phyloP scores from a whole-genome alignment of 2,329 filamentous ascomycete species.

The Dactylonectria macrodidyma region DNA sequence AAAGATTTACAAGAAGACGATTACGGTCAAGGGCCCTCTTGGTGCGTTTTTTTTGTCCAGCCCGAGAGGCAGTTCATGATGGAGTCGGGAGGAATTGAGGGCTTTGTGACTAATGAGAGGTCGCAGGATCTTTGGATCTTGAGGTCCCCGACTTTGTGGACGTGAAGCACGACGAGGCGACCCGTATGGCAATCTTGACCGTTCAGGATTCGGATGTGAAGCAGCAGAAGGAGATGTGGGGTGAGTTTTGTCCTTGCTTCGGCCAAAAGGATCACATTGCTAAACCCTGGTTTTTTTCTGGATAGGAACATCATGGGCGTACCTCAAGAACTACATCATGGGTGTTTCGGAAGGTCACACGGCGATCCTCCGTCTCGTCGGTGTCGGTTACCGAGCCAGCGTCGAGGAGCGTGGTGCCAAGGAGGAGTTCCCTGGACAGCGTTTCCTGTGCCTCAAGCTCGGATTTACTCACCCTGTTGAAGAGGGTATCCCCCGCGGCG shows the following conservation, averaged over 20 bases:
- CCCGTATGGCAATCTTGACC: slow-evolving; percentile 76
- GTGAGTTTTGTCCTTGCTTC: slow-evolving; percentile 62
- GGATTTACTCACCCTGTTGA: slow-evolving; percentile 98
- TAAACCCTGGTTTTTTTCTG: slow-evolving; percentile 24
- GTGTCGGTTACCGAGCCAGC: slow-evolving; percentile 93
- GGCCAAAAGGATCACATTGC: background rate
- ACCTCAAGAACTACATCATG: slow-evolving; percentile 90
- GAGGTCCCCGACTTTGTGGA: slow-evolving; percentile 85
- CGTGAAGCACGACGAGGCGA: slow-evolving; percentile 76
- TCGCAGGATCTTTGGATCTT: slow-evolving; percentile 79
- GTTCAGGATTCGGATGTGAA: slow-evolving; percentile 78
- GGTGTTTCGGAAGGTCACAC: slow-evolving; percentile 98
- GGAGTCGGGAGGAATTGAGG: slow-evolving; percentile 3
- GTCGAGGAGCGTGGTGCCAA: slow-evolving; percentile 84
- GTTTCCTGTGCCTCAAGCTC: slow-evolving; percentile 94
- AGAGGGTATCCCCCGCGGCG: slow-evolving; percentile 84
- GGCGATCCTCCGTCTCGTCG: slow-evolving; percentile 91
- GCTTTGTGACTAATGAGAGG: slow-evolving; percentile 33
- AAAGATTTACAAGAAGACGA: slow-evolving; percentile 73
- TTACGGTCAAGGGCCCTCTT: slow-evolving; percentile 86
- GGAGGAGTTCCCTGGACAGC: slow-evolving; percentile 84
- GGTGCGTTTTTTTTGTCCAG: slow-evolving; percentile 64
- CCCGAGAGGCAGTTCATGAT: background rate
- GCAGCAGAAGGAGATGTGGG: slow-evolving; percentile 96
- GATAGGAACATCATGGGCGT: slow-evolving; percentile 88